phyloP scores from a whole-genome alignment of 495 filamentous ascomycete genomes.

The Evansstolkia leycettana region DNA sequence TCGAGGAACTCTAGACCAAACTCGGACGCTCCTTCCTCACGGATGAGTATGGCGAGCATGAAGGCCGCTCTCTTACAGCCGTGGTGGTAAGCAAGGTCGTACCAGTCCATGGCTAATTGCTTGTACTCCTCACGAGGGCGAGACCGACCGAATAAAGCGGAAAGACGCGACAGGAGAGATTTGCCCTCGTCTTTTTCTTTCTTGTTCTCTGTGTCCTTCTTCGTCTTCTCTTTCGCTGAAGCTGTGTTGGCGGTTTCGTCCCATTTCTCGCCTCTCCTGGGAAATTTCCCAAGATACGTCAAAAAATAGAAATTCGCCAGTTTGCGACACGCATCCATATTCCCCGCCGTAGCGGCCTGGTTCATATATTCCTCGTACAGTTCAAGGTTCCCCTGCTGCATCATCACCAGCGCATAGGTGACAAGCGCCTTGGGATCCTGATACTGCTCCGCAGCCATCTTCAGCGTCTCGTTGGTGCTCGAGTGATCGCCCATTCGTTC shows the following conservation, averaged over 20 bases:
- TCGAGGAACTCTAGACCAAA: background rate
- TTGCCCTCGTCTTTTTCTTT: too few species aligned
- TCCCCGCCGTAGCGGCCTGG: constrained; percentile 18
- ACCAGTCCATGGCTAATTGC: constrained; percentile 21
- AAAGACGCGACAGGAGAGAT: background rate
- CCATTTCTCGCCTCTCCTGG: constrained; percentile 11
- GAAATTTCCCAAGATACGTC: constrained; percentile 13
- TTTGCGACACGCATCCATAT: constrained; percentile 16
- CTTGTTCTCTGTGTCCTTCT: too few species aligned
- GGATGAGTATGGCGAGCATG: constrained; percentile 4
- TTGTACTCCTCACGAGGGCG: constrained; percentile 12
- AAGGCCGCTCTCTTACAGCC: constrained; percentile 1
- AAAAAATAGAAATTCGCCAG: constrained; percentile 30
- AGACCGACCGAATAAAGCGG: constrained; percentile 2
- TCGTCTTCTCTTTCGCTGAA: background rate
- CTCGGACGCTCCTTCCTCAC: constrained; percentile 3
- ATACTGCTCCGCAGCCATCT: constrained; percentile 18
- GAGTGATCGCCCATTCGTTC: constrained; percentile 3
- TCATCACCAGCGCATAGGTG: constrained; percentile 13
- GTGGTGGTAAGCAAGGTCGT: constrained; percentile 8
- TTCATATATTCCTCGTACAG: constrained; percentile 26
- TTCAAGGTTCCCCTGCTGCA: constrained; percentile 6
- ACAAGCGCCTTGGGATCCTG: constrained; percentile 18
- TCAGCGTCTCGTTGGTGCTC: constrained; percentile 6
- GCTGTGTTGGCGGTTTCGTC: too few species aligned